Base-by-base conservation (phyloP, 2,329 filamentous ascomycete genomes). In the Ramularia endophylla region DNA sequence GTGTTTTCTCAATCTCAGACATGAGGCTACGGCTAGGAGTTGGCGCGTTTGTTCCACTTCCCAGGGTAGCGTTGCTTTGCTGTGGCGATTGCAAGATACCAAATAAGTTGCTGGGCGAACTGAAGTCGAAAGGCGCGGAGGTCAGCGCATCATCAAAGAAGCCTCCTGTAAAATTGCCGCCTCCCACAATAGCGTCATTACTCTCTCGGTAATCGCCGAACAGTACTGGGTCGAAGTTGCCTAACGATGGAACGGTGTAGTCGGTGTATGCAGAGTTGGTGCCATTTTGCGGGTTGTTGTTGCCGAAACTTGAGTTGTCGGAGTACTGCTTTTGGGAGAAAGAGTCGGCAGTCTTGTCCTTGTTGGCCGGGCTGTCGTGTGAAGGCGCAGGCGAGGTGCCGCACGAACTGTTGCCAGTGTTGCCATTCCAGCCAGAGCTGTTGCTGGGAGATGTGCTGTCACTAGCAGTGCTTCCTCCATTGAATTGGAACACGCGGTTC, bases 121-220 rank as follows among this genome's bases (percentile, higher is more conserved):
- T 75, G 57, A 94, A 85, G 55, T 95, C 89, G 15, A 60, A 58
- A 3, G 68, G 52, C 8, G 40, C 50, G 4, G 56, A 38, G 38
- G 55, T 54, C 33, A 63, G 54, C 63, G 72, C 44, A 80, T 70
- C 60, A 12, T 89, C 83, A 59, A 94, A 83, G 11, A 87, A 85
- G 53, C 95, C 89, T 51, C 78, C 77, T 60, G 80, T 78, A 63
- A 81, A 81, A 51, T 94, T 85, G 31, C 75, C 77, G 57, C 69
- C 81, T 51, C 72, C 70, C 13, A 94, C 67, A 11, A 94, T 75
- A 41, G 83, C 90, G 43, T 87, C 85, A 57, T 94, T 87, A 0
- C 87, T 81, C 58, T 98, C 92, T 38, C 92, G 82, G 65, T 95
- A 97, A 54, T 88, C 86, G 40, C 85, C 86, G 62, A 95, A 97